Conservation (phyloP, 2,329 filamentous ascomycete genomes). For the Colletotrichum sublineola region DNA sequence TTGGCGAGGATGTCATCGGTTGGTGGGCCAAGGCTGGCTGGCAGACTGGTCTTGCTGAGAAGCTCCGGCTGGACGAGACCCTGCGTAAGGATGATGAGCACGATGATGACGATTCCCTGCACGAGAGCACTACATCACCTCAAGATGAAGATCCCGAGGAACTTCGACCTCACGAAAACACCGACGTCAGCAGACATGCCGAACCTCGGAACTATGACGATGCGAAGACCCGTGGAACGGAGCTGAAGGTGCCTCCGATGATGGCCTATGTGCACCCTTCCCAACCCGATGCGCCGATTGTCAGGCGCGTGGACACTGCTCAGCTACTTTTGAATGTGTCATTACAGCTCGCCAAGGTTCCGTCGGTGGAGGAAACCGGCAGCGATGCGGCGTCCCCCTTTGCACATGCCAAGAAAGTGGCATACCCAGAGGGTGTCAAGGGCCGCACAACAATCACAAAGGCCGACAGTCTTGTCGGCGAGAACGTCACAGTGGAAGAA, state of each 20-base stretch:
- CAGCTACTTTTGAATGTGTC: conserved; percentile 85
- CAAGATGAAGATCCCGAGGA: conserved; percentile 43
- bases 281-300: conserved; percentile 68
- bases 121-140: conserved; percentile 48
- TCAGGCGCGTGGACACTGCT: conserved; percentile 90
- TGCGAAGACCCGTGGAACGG: conserved; percentile 45
- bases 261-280: conserved; percentile 85
- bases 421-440: conserved; percentile 86
- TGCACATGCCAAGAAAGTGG: conserved; percentile 83
- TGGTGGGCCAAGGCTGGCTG: conserved; percentile 97
- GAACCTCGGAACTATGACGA: conserved; percentile 41
- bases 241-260: conserved; percentile 73
- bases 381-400: conserved; percentile 75
- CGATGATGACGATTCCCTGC: conserved; percentile 53
- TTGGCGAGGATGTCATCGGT: conserved; percentile 91
- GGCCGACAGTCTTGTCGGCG: conserved; percentile 84
- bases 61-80: conserved; percentile 79
- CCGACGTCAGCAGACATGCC: conserved; percentile 16
- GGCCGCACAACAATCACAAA: conserved; percentile 84
- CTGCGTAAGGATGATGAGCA: conserved; percentile 62
- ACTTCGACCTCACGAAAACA: conserved; percentile 35
- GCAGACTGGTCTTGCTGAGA: conserved; percentile 84
- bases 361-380: conserved; percentile 75
- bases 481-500: conserved; percentile 90
- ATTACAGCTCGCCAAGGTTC: conserved; percentile 87